A percentile compares a stretch with the other conserved stretches of the same genome.
Conservation (phyloP, 177 flowering plant genomes). For the Vitis hybrid region DNA sequence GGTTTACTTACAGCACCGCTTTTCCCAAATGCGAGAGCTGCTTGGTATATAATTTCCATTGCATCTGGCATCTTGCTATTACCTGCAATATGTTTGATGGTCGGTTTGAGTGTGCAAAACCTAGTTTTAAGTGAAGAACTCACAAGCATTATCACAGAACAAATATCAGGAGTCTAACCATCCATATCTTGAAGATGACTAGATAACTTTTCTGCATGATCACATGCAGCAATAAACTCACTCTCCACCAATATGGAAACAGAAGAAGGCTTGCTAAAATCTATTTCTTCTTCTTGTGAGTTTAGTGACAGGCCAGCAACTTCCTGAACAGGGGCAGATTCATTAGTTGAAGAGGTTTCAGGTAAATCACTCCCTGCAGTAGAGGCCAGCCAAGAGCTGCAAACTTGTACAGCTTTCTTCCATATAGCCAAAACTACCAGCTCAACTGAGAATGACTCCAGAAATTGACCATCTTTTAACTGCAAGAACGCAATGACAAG, state of each 20-base stretch:
- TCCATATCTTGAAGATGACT: constrained; percentile 27
- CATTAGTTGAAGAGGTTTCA: constrained; percentile 21
- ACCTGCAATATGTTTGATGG: constrained; percentile 28
- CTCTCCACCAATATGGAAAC: constrained; percentile 40
- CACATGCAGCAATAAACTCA: constrained; percentile 42
- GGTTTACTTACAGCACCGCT: constrained; percentile 48
- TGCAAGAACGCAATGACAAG: constrained; percentile 22
- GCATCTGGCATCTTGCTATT: constrained; percentile 54
- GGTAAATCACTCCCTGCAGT: constrained; percentile 8
- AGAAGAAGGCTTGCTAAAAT: constrained; percentile 36
- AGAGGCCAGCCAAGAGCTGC: constrained; percentile 34
- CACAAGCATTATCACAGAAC: not conserved
- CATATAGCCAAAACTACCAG: constrained; percentile 51
- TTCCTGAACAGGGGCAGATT: constrained; percentile 9
- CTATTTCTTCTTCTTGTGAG: constrained; percentile 9
- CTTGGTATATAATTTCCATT: constrained; percentile 43
- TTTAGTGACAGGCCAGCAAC: constrained; percentile 7
- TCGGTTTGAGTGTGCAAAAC: constrained; percentile 1
- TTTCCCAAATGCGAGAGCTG: constrained; percentile 41
- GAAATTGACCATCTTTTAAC: constrained; percentile 34
- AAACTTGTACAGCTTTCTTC: constrained; percentile 40
- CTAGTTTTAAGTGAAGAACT: not conserved
- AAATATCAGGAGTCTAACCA: constrained; percentile 28
- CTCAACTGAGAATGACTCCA: constrained; percentile 50
- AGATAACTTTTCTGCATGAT: constrained; percentile 46